A percentile compares a stretch with the other conserved stretches of the same genome.
These are phyloP conservation scores for Phyllosticta paracitricarpa DNA, from an alignment of 2,329 filamentous ascomycete species.

Conservation along the genomic window DNA sequence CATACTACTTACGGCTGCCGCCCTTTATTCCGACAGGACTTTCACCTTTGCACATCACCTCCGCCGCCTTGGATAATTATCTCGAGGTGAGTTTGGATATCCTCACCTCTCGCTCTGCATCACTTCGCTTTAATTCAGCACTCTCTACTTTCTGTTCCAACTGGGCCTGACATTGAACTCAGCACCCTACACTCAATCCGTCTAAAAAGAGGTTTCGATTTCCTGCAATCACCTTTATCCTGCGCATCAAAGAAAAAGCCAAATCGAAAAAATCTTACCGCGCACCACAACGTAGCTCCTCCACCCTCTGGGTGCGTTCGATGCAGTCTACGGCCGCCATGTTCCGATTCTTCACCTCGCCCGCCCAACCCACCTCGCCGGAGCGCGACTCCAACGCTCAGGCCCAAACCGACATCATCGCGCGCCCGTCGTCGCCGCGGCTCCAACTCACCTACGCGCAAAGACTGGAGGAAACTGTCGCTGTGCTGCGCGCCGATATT, in stretches of 20 bases:
- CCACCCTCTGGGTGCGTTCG: background rate
- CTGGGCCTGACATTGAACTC: background rate
- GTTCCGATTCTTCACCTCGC: background rate
- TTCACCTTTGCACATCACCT: background rate
- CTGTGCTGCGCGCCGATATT: background rate
- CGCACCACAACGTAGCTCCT: background rate
- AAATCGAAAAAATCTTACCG: background rate
- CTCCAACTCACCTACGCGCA: conserved; percentile 7
- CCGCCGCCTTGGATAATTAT: background rate
- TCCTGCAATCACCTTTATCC: no score
- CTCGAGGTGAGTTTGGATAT: background rate
- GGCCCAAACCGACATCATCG: background rate
- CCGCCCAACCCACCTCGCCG: background rate
- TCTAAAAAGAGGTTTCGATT: no score
- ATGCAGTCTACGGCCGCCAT: background rate
- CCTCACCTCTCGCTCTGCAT: background rate
- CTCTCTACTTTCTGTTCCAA: background rate
- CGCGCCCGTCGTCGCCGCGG: background rate
- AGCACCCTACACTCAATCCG: no score
- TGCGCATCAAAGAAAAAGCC: no score
- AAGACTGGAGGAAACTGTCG: conserved; percentile 3
- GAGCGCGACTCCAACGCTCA: background rate
- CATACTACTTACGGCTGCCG: background rate
- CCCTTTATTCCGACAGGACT: background rate
- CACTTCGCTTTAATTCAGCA: background rate